phyloP scores from a whole-genome alignment of 495 filamentous ascomycete genomes.

The Trichocladium uniseriatum region DNA sequence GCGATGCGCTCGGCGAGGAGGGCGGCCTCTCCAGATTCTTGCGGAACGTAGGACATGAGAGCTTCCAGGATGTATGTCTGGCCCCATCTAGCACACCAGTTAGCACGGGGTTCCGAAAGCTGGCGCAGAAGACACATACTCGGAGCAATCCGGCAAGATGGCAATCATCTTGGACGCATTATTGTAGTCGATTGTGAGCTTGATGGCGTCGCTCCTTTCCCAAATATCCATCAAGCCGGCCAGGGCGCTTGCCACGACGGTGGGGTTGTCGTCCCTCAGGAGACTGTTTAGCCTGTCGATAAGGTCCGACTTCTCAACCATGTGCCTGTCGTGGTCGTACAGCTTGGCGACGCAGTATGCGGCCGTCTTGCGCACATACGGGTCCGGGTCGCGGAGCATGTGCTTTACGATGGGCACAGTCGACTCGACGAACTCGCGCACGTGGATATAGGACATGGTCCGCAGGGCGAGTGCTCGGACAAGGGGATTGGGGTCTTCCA shows the following conservation, averaged over 20 bases:
- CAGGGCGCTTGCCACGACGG: constrained; percentile 88
- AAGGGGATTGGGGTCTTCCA: constrained; percentile 87
- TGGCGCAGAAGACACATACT: constrained; percentile 50
- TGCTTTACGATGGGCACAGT: constrained; percentile 75
- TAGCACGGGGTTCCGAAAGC: constrained; percentile 10
- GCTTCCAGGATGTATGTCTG: constrained; percentile 98
- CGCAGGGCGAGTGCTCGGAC: constrained; percentile 87
- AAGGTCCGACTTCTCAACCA: constrained; percentile 83
- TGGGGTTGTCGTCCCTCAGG: constrained; percentile 91
- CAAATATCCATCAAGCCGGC: constrained; percentile 95
- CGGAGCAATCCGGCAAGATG: constrained; percentile 91
- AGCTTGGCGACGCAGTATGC: constrained; percentile 95
- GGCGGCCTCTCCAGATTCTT: constrained; percentile 77
- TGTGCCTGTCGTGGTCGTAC: constrained; percentile 87
- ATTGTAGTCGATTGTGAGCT: constrained; percentile 92
- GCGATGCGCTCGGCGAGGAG: constrained; percentile 89
- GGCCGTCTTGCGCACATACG: constrained; percentile 96
- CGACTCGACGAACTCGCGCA: constrained; percentile 89
- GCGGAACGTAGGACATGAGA: constrained; percentile 95
- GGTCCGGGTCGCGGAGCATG: constrained; percentile 78
- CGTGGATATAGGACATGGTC: constrained; percentile 96
- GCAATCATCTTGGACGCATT: constrained; percentile 97
- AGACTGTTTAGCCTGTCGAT: constrained; percentile 88
- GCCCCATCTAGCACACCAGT: constrained; percentile 63
- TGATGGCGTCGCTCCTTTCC: constrained; percentile 95